A percentile compares a stretch with the other conserved stretches of the same genome.
Conservation (phyloP, 2,329 filamentous ascomycete genomes). For the Fusarium nodosum region DNA sequence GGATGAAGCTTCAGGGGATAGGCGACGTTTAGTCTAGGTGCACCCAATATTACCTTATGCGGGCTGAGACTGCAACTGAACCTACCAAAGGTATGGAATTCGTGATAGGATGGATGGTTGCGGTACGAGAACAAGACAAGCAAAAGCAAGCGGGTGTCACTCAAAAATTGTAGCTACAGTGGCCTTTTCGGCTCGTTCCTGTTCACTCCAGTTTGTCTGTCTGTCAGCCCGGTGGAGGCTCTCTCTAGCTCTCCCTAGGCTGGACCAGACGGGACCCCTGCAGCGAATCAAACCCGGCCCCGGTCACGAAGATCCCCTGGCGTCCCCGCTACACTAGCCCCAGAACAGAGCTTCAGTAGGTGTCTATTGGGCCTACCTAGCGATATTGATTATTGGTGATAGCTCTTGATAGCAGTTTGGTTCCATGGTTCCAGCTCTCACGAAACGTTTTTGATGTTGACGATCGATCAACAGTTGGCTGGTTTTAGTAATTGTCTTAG, state of each 20-base stretch:
- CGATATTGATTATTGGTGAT: conserved; percentile 31
- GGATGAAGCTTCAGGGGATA: conserved; percentile 49
- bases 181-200: conserved; percentile 52
- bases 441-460: conserved; percentile 20
- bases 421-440: conserved; percentile 29
- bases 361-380: conserved; percentile 11
- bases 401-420: conserved; percentile 12
- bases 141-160: conserved; percentile 28
- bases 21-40: conserved; percentile 20
- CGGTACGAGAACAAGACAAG: conserved; percentile 11
- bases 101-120: conserved; percentile 38
- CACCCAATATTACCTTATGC: conserved; percentile 32
- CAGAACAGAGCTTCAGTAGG: conserved; percentile 37
- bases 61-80: conserved; percentile 30
- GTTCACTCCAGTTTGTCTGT: background rate
- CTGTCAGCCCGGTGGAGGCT: conserved; percentile 37
- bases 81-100: conserved; percentile 20
- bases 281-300: conserved; percentile 45
- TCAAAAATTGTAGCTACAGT: conserved; percentile 57
- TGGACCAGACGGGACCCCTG: conserved; percentile 7
- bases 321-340: conserved; percentile 34
- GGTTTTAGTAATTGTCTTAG: background rate
- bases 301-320: conserved; percentile 40
- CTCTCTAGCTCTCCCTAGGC: conserved; percentile 17
- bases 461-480: conserved; percentile 1